A percentile compares a stretch with the other conserved stretches of the same genome.
Evolutionary conservation across 352 stramenopile genomes (phyloP).

Genomic region (Globisporangium iwayamae): DNA sequence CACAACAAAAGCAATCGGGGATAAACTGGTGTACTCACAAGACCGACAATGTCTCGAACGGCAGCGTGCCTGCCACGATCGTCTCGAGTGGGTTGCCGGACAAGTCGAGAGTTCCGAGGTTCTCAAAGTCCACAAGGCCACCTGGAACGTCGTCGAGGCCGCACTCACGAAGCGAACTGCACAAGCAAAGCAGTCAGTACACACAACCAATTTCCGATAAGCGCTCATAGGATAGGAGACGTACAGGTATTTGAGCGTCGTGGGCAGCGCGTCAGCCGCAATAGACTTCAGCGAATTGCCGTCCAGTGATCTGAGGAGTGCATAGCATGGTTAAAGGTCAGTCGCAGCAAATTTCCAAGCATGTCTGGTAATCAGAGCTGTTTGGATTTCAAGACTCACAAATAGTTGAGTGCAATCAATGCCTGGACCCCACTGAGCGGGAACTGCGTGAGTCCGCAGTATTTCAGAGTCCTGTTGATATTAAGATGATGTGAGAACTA

Average conservation of each 20-base stretch:
- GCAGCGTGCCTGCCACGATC: background rate
- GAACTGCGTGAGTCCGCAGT: constrained; percentile 5
- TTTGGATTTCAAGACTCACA: background rate
- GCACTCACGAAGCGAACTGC: constrained; percentile 8
- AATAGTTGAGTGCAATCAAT: constrained; percentile 1
- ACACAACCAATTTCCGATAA: background rate
- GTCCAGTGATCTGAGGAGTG: constrained; percentile 1
- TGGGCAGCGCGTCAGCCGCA: background rate
- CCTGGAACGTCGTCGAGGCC: constrained; percentile 1
- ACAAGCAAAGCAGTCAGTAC: background rate
- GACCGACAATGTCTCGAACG: background rate
- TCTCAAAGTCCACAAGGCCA: background rate
- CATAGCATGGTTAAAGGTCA: background rate
- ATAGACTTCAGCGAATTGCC: background rate
- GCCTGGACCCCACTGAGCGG: constrained; percentile 1
- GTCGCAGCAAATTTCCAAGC: background rate
- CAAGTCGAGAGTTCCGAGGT: constrained; percentile 3
- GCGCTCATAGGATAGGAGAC: background rate
- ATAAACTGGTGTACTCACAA: background rate
- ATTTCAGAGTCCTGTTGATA: background rate
- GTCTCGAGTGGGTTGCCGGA: constrained; percentile 4
- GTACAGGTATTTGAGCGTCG: constrained; percentile 4
- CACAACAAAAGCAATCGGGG: background rate
- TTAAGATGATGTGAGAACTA: background rate
- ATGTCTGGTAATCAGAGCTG: background rate